Conservation (phyloP, 805 yeast genomes). For the Suhomyces sp. region DNA sequence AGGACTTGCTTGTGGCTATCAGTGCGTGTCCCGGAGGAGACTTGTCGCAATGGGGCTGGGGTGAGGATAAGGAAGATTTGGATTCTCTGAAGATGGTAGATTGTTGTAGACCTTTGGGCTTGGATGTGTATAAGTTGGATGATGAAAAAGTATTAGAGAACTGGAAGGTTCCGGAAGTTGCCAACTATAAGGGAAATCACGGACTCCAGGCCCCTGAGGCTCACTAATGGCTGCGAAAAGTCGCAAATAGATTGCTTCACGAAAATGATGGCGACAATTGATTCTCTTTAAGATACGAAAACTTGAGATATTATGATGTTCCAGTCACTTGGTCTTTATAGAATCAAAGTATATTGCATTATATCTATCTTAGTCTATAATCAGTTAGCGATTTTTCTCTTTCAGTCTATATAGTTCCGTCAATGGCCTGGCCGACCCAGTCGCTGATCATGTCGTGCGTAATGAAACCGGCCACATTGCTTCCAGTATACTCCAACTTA, state of each 20-base stretch:
- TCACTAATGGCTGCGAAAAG: background rate
- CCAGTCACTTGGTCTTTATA: no score
- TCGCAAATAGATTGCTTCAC: no score
- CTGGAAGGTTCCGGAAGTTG: conserved; percentile 53
- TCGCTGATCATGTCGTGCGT: conserved; percentile 42
- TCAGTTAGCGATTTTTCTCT: no score
- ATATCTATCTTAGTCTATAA: no score
- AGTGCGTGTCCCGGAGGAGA: conserved; percentile 74
- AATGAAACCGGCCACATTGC: conserved; percentile 43
- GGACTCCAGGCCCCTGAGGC: conserved; percentile 35
- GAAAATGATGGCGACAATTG: no score
- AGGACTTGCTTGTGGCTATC: conserved; percentile 60
- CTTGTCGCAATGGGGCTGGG: conserved; percentile 69
- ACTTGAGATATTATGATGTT: no score
- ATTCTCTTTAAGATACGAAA: no score
- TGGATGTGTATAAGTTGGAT: conserved; percentile 56
- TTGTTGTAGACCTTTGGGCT: conserved; percentile 61
- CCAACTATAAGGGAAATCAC: conserved; percentile 55
- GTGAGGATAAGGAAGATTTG: conserved; percentile 49
- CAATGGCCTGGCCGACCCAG: conserved; percentile 46
- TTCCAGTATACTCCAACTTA: conserved; percentile 35
- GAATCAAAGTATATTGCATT: no score
- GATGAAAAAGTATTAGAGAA: conserved; percentile 42
- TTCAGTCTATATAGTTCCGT: conserved; percentile 41
- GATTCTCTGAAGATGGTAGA: conserved; percentile 52